A percentile compares a stretch with the other conserved stretches of the same genome.
phyloP scores from a whole-genome alignment of 192 early-diverging fungal genomes.

The Dissophora globulifera region DNA sequence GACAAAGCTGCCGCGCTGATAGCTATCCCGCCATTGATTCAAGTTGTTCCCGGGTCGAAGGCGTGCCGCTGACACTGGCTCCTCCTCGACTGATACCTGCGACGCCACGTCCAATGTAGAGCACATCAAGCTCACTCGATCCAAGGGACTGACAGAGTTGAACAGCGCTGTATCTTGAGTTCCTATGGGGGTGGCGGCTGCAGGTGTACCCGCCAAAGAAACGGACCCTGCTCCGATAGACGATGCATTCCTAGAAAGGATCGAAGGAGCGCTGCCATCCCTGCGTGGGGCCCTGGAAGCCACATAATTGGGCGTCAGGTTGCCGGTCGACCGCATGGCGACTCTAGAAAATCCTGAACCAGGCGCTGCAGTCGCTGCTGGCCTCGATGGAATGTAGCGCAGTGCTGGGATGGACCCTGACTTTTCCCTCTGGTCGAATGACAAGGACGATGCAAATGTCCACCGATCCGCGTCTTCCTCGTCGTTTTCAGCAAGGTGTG shows the following conservation, averaged over 20 bases:
- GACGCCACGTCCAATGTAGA: constrained; percentile 15
- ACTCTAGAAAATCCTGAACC: constrained; percentile 5
- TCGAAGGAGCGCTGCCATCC: constrained; percentile 19
- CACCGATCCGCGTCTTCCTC: constrained; percentile 52
- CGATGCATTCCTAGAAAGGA: constrained; percentile 22
- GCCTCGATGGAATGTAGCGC: constrained; percentile 44
- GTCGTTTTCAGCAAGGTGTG: constrained; percentile 35
- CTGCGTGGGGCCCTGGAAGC: constrained; percentile 10
- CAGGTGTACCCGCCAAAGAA: no score
- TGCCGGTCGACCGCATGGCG: constrained; percentile 25
- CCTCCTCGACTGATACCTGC: background rate
- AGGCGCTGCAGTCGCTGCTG: no score
- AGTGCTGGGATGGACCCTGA: constrained; percentile 8
- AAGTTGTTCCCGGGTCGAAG: constrained; percentile 4
- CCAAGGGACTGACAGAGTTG: constrained; percentile 57
- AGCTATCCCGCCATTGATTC: constrained; percentile 3
- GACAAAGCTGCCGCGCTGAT: background rate
- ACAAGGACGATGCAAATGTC: constrained; percentile 54
- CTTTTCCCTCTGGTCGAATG: constrained; percentile 36
- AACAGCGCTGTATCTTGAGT: constrained; percentile 32
- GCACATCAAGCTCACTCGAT: constrained; percentile 52
- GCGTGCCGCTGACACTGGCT: background rate
- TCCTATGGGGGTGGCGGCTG: no score
- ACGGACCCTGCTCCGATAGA: background rate
- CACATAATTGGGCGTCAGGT: constrained; percentile 4